A percentile compares a stretch with the other conserved stretches of the same genome.
Conservation (phyloP, 192 early-diverging fungal genomes). For the Glomus cerebriforme region DNA sequence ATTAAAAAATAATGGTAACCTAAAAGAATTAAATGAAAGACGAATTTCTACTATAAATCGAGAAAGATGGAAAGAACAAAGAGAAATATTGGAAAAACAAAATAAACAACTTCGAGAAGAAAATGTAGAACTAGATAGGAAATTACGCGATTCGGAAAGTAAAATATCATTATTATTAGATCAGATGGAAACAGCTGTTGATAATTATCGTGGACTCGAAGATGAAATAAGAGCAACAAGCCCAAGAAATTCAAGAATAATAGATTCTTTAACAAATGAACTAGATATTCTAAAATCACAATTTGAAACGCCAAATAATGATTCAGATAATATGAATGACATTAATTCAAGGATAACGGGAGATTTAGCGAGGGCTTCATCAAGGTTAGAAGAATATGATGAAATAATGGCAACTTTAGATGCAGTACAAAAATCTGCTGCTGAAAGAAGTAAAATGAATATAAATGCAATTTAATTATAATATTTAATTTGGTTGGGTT, state of each 20-base stretch:
- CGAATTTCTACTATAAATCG: not conserved
- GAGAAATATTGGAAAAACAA: not conserved
- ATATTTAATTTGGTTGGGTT: not conserved
- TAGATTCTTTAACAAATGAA: constrained; percentile 13
- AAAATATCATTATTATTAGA: constrained; percentile 12
- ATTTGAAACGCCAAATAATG: not conserved
- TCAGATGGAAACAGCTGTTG: constrained; percentile 10
- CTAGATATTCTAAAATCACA: constrained; percentile 21
- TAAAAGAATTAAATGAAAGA: not conserved
- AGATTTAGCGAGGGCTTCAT: not conserved
- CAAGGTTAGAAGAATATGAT: constrained; percentile 22
- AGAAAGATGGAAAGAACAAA: constrained; percentile 21
- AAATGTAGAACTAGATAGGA: constrained; percentile 3
- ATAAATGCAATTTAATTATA: not conserved
- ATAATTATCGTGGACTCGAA: constrained; percentile 9
- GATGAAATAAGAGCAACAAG: constrained; percentile 5
- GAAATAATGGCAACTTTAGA: constrained; percentile 30
- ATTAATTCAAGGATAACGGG: no score
- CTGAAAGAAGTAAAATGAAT: not conserved
- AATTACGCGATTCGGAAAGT: not conserved
- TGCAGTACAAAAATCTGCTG: not conserved
- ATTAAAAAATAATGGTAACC: not conserved
- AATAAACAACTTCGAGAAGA: constrained; percentile 18
- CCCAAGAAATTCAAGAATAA: constrained; percentile 3
- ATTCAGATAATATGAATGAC: not conserved